These are phyloP conservation scores for Fraxinus greggii DNA, from an alignment of 305 asterid genomes.

Conservation along the genomic window DNA sequence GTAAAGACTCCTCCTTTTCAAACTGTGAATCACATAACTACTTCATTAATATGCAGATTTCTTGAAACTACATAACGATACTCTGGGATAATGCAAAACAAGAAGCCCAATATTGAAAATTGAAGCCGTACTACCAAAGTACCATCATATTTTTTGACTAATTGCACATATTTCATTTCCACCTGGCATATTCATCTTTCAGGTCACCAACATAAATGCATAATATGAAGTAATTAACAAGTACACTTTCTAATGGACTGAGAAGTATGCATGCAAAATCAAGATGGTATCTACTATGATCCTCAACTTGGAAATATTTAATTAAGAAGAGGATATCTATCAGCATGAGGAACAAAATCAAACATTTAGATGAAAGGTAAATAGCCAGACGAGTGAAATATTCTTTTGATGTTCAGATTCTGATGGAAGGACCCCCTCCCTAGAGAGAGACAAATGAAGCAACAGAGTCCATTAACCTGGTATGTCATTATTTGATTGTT, in stretches of 20 bases:
- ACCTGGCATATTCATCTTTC: background rate
- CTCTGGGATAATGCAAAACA: background rate
- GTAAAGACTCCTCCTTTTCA: constrained; percentile 59
- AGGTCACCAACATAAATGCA: background rate
- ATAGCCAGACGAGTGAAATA: background rate
- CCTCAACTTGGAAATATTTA: constrained; percentile 14
- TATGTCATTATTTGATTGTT: background rate
- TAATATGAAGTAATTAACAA: background rate
- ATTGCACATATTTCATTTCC: background rate
- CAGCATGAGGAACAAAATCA: constrained; percentile 5
- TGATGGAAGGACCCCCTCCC: background rate
- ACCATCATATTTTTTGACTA: background rate
- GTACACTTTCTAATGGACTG: background rate
- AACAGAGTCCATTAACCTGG: background rate
- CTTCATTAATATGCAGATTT: constrained; percentile 13
- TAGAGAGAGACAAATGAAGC: background rate
- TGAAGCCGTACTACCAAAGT: background rate
- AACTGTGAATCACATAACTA: constrained; percentile 48
- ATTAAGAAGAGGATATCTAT: constrained; percentile 12
- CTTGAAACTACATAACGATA: constrained; percentile 14
- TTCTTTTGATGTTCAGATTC: background rate
- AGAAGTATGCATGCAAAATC: constrained; percentile 10
- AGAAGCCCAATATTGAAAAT: background rate
- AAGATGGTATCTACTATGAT: constrained; percentile 1
- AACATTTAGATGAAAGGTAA: background rate